A percentile compares a stretch with the other conserved stretches of the same genome.
phyloP scores from a whole-genome alignment of 2,329 filamentous ascomycete species.

The Mycosphaerella arachidis region DNA sequence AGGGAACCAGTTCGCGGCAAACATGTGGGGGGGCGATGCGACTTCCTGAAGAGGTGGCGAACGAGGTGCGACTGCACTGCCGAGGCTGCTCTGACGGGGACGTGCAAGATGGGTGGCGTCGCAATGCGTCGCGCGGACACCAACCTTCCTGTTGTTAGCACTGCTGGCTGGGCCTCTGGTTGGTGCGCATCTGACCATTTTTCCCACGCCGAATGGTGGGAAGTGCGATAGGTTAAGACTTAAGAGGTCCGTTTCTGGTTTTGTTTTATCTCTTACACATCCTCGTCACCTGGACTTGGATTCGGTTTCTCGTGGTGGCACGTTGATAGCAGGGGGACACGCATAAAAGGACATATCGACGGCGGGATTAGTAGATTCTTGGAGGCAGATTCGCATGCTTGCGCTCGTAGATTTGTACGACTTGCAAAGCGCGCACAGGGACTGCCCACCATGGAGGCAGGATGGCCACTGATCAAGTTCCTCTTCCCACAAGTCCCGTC shows the following conservation, averaged over 20 bases:
- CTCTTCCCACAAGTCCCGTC: conserved; percentile 58
- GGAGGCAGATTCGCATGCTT: no score
- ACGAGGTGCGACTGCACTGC: neutral
- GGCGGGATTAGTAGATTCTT: no score
- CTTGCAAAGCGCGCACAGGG: neutral
- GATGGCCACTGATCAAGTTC: conserved; percentile 28
- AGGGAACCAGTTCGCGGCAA: neutral
- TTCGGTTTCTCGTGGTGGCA: no score
- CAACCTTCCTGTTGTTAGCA: neutral
- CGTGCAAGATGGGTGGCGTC: neutral
- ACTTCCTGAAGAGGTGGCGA: neutral
- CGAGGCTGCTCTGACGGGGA: neutral
- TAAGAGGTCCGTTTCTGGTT: no score
- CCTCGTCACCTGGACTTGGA: no score
- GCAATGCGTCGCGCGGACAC: neutral
- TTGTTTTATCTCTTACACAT: no score
- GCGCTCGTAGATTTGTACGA: neutral
- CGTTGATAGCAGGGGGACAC: no score
- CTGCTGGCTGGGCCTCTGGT: neutral
- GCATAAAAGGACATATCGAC: no score
- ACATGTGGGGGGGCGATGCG: neutral
- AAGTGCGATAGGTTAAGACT: neutral
- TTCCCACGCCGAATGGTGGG: neutral
- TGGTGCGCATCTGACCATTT: neutral
- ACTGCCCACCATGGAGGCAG: conserved; percentile 2